Percentiles rank a stretch among this genome's conserved stretches.
Evolutionary conservation across 2,329 filamentous ascomycete species (phyloP).

Genomic region (Talaromyces sp.): DNA sequence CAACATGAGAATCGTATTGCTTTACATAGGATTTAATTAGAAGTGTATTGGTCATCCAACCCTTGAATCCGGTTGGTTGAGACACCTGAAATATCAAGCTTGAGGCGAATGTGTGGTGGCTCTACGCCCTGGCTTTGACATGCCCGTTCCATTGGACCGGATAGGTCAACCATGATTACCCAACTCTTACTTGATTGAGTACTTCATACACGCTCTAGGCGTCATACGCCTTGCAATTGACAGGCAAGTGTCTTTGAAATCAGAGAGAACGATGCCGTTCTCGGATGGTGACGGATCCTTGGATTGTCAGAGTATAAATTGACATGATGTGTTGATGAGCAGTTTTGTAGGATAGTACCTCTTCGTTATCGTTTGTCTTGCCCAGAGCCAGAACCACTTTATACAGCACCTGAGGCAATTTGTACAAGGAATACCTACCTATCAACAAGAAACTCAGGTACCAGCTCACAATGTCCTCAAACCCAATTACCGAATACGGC

Average conservation of each 20-base stretch:
- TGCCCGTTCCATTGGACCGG: not conserved
- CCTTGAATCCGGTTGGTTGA: not conserved
- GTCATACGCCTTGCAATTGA: no score
- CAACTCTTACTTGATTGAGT: not conserved
- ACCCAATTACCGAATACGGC: conserved; percentile 27
- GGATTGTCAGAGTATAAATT: conserved; percentile 6
- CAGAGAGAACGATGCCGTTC: not conserved
- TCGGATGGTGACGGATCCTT: not conserved
- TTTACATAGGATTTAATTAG: not conserved
- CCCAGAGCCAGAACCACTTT: not conserved
- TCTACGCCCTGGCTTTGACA: conserved; percentile 10
- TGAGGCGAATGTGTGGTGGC: not conserved
- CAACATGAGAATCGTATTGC: no score
- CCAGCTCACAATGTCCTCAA: not conserved
- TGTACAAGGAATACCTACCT: not conserved
- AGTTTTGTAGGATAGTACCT: not conserved
- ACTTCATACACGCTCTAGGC: not conserved
- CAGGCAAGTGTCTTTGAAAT: not conserved
- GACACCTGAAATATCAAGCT: not conserved
- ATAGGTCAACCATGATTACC: not conserved
- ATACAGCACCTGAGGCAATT: not conserved
- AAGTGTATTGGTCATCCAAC: not conserved
- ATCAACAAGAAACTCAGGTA: not conserved
- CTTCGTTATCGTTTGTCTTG: not conserved
- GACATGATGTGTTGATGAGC: not conserved